These are phyloP conservation scores for Chimonanthus praecox DNA, from an alignment of 164 flowering plant species.

Conservation along the genomic window DNA sequence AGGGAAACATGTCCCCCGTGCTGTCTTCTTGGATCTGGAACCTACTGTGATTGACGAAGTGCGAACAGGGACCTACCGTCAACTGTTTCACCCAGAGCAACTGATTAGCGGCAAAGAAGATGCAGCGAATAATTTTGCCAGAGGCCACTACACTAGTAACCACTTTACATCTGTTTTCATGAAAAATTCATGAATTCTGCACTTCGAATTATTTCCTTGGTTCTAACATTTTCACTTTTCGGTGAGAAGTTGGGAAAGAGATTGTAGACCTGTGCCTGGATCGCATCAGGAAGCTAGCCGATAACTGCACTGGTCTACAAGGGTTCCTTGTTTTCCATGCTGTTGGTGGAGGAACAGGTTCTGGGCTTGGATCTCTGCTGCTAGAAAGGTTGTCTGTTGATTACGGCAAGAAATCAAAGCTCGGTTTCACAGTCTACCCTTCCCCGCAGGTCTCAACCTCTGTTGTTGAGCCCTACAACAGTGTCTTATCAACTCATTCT, in stretches of 20 bases:
- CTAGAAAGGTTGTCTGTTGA: constrained; percentile 65
- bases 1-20: constrained; percentile 63
- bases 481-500: constrained; percentile 32
- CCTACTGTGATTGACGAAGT: constrained; percentile 75
- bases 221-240: constrained; percentile 45
- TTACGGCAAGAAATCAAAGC: constrained; percentile 31
- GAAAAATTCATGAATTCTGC: too few species aligned
- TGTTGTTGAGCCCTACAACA: constrained; percentile 34
- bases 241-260: constrained; percentile 54
- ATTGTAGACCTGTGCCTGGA: constrained; percentile 55
- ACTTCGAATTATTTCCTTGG: too few species aligned
- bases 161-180: background rate
- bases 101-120: constrained; percentile 65
- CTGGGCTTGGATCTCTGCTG: constrained; percentile 61
- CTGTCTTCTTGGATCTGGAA: constrained; percentile 56
- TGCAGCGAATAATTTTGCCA: constrained; percentile 59
- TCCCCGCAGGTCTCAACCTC: constrained; percentile 40
- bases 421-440: constrained; percentile 9
- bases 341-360: constrained; percentile 73
- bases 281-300: constrained; percentile 45
- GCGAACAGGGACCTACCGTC: constrained; percentile 52
- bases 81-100: constrained; percentile 58
- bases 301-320: constrained; percentile 56
- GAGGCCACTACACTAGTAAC: constrained; percentile 63
- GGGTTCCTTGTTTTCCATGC: constrained; percentile 63